phyloP scores from a whole-genome alignment of 2,329 filamentous ascomycete species.

The Calonectria ilicicola region DNA sequence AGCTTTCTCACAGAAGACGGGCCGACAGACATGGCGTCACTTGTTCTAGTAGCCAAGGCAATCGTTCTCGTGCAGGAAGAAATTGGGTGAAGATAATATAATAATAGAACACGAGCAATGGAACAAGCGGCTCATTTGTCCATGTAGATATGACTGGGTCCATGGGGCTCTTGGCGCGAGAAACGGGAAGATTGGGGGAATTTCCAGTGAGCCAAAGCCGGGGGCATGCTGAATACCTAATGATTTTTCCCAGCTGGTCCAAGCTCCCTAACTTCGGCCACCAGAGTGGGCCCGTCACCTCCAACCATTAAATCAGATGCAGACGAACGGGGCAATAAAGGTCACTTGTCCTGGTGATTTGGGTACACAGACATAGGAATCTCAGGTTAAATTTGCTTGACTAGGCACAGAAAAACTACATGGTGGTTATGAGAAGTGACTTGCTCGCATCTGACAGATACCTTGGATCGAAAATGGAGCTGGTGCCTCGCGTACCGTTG shows the following conservation, averaged over 20 bases:
- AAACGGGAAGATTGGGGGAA: neutral
- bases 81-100: neutral
- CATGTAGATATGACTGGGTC: too few species aligned
- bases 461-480: neutral
- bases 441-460: neutral
- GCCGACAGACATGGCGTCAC: neutral
- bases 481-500: neutral
- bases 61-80: neutral
- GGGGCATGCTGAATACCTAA: conserved; percentile 12
- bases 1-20: neutral
- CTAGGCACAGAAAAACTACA: neutral
- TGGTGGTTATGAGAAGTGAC: neutral
- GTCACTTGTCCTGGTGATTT: neutral
- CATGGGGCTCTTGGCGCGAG: too few species aligned
- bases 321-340: neutral
- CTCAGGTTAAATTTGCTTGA: neutral
- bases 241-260: neutral
- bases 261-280: neutral
- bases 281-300: neutral
- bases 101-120: neutral
- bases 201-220: neutral
- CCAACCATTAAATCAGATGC: neutral
- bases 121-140: too few species aligned
- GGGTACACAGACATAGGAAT: neutral
- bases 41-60: neutral